These are phyloP conservation scores for Vanrija pseudolonga DNA, from an alignment of 1,284 basidiomycete species.

Conservation along the genomic window DNA sequence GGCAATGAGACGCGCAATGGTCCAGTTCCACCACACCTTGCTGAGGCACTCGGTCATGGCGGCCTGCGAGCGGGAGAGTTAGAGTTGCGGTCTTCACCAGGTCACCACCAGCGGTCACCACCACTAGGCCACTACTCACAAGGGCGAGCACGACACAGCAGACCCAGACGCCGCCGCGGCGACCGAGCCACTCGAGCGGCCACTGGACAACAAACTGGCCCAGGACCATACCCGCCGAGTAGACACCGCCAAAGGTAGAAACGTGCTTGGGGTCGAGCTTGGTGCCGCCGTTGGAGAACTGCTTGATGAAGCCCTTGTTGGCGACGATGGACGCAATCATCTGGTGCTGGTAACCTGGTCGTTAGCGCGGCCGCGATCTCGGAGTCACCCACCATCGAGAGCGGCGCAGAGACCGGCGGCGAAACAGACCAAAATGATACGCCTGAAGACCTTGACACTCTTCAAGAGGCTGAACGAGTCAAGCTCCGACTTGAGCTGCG, in stretches of 20 bases:
- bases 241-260: constrained; percentile 29
- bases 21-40: constrained; percentile 21
- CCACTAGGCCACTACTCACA: constrained; percentile 14
- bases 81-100: too few species aligned
- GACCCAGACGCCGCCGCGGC: constrained; percentile 23
- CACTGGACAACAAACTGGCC: constrained; percentile 26
- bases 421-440: constrained; percentile 2
- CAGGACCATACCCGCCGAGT: constrained; percentile 11
- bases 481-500: too few species aligned
- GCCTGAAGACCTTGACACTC: neutral
- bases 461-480: too few species aligned
- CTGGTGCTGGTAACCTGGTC: constrained; percentile 22
- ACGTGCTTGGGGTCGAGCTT: constrained; percentile 18
- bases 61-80: constrained; percentile 1
- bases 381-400: constrained; percentile 17
- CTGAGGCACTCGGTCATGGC: constrained; percentile 17
- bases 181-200: constrained; percentile 23
- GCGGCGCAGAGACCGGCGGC: constrained; percentile 11
- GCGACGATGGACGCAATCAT: constrained; percentile 26
- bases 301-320: constrained; percentile 29
- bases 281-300: constrained; percentile 11
- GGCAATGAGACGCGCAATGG: constrained; percentile 25
- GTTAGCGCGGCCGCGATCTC: neutral
- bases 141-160: constrained; percentile 24
- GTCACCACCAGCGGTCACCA: too few species aligned